Percentiles rank a stretch among this genome's conserved stretches.
Conservation (phyloP, 345 rosid species). For the Lepidium didymum region DNA sequence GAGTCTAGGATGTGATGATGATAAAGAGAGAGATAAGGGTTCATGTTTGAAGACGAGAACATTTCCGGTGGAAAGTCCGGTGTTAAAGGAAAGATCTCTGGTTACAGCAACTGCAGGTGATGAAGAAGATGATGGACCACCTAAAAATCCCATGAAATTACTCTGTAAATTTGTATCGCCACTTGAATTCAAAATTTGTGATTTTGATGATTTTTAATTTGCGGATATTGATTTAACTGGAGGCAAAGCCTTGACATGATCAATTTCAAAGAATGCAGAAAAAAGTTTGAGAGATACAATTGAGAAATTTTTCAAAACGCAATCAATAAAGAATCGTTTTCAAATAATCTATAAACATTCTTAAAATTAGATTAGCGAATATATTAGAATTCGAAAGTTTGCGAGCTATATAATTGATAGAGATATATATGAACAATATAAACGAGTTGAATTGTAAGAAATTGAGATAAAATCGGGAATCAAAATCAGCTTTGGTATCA, state of each 20-base stretch:
- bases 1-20: too few relatives aligned
- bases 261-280: neutral
- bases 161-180: conserved; percentile 43
- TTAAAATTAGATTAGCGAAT: neutral
- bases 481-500: neutral
- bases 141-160: conserved; percentile 39
- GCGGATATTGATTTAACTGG: conserved; percentile 64
- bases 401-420: neutral
- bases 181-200: conserved; percentile 47
- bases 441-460: neutral
- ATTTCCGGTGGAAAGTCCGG: conserved; percentile 33
- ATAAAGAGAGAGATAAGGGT: too few relatives aligned
- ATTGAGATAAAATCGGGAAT: neutral
- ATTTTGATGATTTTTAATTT: conserved; percentile 49
- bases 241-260: conserved; percentile 62
- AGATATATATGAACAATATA: neutral
- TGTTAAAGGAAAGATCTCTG: conserved; percentile 30
- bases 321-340: neutral
- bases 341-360: neutral
- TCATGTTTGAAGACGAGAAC: too few relatives aligned
- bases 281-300: neutral
- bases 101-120: conserved; percentile 19
- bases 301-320: neutral
- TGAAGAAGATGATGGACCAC: conserved; percentile 23
- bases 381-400: neutral